phyloP scores from a whole-genome alignment of 2,329 filamentous ascomycete species.

The Basipetospora chlamydospora region DNA sequence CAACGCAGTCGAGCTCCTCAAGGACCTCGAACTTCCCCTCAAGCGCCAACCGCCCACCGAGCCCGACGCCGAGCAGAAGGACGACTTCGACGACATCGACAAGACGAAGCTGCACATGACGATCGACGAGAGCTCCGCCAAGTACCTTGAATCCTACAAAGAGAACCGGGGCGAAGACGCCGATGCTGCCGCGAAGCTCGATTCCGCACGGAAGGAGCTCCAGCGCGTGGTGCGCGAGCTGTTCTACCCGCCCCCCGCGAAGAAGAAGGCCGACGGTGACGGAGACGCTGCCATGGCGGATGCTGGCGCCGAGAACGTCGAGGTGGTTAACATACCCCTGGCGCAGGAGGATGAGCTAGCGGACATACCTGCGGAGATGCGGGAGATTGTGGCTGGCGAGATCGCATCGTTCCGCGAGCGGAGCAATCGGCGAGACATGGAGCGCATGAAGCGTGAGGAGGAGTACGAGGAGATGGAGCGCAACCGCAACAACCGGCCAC shows the following conservation, averaged over 20 bases:
- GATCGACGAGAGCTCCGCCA: constrained; percentile 68
- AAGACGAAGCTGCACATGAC: constrained; percentile 59
- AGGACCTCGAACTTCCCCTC: constrained; percentile 66
- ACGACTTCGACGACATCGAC: constrained; percentile 38
- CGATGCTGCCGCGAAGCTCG: constrained; percentile 44
- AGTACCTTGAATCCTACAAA: constrained; percentile 74
- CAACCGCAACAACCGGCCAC: constrained; percentile 49
- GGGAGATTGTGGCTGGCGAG: constrained; percentile 84
- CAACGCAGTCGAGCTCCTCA: constrained; percentile 71
- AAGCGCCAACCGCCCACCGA: constrained; percentile 46
- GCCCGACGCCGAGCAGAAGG: constrained; percentile 23
- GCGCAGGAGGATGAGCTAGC: constrained; percentile 83
- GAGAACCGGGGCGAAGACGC: constrained; percentile 49
- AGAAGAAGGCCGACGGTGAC: constrained; percentile 37
- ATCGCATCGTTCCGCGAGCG: constrained; percentile 90
- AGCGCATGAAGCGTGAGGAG: constrained; percentile 76
- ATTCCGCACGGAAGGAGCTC: constrained; percentile 54
- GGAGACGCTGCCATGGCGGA: constrained; percentile 60
- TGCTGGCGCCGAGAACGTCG: constrained; percentile 49
- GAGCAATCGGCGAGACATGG: constrained; percentile 75
- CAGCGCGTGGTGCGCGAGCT: constrained; percentile 55
- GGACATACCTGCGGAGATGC: constrained; percentile 92
- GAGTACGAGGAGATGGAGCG: constrained; percentile 82
- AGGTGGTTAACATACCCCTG: constrained; percentile 81
- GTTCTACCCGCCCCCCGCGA: constrained; percentile 49